Evolutionary conservation across 2,329 filamentous ascomycete species (phyloP), one percentile per base, ranked within the genome.

Genomic region (Dactylonectria macrodidyma): DNA sequence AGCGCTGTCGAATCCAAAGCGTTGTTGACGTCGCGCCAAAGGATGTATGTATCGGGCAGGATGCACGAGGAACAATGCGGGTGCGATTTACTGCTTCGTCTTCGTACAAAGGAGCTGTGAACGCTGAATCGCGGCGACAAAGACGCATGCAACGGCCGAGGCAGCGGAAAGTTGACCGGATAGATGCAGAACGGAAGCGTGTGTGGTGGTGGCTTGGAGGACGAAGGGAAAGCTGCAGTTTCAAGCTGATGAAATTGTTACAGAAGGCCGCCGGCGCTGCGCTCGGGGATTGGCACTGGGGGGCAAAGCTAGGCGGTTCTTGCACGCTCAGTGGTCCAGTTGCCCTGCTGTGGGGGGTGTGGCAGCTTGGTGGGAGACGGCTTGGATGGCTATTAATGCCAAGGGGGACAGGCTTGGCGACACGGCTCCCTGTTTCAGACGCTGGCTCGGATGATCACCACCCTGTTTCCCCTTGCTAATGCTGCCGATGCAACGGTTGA

Each of bases 201-300:
- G 7, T 7, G 26, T 22, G 65, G 26, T 22, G 65, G 41, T 46
- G 48, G 56, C 51, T 47, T 47, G 70, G 57, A 64, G 60, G 62
- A 72, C 56, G 55, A 65, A 66, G 62, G 48, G 61, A 57, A 50
- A 34, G 62, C 56, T 38, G 67, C 48, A 48, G 68, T 70, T 71
- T 74, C 67, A 74, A 76, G 74, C 73, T 75, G 72, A 73, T 72
- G 68, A 69, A 74, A 73, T 68, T 72, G 67, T 71, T 47, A 67
- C 70, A 74, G 71, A 67, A 34, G 30, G 44, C 19, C 52, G 36
- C 30, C 64, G 54, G 41, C 30, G 70, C 59, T 66, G 64, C 50
- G 41, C 58, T 70, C 66, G 67, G 71, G 71, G 33, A 71, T 56
- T 54, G 64, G 59, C 61, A 59, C 64, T 57, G 55, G 50, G 50